Conservation (phyloP, 2,329 filamentous ascomycete species). For the Fusarium concolor region DNA sequence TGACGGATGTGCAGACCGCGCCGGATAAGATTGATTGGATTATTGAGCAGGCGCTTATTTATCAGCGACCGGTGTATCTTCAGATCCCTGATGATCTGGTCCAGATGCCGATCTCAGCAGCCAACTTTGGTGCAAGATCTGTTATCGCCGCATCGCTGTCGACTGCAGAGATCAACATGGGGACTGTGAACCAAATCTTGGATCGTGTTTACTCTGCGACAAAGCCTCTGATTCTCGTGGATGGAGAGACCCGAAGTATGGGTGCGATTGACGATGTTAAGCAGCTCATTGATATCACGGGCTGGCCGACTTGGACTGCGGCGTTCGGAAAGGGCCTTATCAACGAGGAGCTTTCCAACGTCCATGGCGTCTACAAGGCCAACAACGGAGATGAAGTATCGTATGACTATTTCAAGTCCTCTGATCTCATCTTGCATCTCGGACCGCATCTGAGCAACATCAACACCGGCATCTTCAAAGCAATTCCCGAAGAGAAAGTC, state of each 20-base stretch:
- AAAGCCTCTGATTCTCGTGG: conserved; percentile 12
- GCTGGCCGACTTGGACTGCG: conserved; percentile 19
- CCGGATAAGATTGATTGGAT: conserved; percentile 15
- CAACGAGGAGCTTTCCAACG: conserved; percentile 9
- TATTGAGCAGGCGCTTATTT: conserved; percentile 6
- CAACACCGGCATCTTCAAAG: conserved; percentile 9
- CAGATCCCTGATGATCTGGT: conserved; percentile 22
- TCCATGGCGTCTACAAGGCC: conserved; percentile 12
- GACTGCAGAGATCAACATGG: not conserved
- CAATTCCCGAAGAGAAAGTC: not conserved
- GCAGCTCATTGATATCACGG: not conserved
- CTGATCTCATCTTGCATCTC: conserved; percentile 15
- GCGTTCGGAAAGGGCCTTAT: conserved; percentile 17
- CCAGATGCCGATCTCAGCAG: not conserved
- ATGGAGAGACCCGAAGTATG: conserved; percentile 12
- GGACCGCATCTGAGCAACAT: conserved; percentile 21
- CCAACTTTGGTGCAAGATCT: not conserved
- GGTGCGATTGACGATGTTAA: not conserved
- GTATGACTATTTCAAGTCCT: conserved; percentile 3
- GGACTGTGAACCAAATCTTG: not conserved
- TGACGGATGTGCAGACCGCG: not conserved
- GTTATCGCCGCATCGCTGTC: not conserved
- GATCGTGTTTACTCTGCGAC: conserved; percentile 8
- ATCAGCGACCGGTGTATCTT: conserved; percentile 16
- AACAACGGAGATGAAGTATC: not conserved